Evolutionary conservation across 495 filamentous ascomycete species (phyloP), one percentile per base, ranked within the genome.

Genomic region (Neurospora sp.): DNA sequence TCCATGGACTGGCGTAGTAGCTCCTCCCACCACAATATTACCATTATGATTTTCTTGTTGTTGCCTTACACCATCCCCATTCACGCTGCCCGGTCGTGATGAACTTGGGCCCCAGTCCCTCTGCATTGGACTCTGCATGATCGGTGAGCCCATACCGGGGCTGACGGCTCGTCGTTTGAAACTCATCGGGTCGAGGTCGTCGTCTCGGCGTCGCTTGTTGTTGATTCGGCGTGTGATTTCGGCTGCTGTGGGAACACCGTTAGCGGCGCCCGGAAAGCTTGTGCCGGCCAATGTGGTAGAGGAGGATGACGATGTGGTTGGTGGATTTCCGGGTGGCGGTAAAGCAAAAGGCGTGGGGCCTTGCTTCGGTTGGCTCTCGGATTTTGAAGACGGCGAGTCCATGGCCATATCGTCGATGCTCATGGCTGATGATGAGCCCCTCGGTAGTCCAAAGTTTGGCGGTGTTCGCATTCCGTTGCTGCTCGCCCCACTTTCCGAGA

Each of bases 141-240:
- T 87, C 0, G 94, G 94, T 71, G 91, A 94, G 77, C 94, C 96
- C 86, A 97, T 89, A 18, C 96, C 93, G 6, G 96, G 96, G 48
- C 92, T 96, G 3, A 99, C 96, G 14, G 96, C 96, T 40, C 96
- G 88, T 22, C 96, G 88, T 82, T 99, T 99, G 83, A 99, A 92
- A 71, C 91, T 90, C 16, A 90, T 89, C 9, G 92, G 90, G 78
- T 98, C 94, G 72, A 97, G 92, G 74, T 97, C 93, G 78, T 98
- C 96, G 72, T 98, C 96, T 39, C 93, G 88, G 48, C 93, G 87
- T 20, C 94, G 89, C 79, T 97, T 97, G 78, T 85, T 90, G 78
- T 89, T 88, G 68, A 88, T 87, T 74, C 86, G 85, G 71, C 89
- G 86, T 9, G 89, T 88, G 41, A 94, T 89, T 69, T 94, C 93